Evolutionary conservation across 129 eudicot species (phyloP).

Genomic region (Flaveria ramosissima): DNA sequence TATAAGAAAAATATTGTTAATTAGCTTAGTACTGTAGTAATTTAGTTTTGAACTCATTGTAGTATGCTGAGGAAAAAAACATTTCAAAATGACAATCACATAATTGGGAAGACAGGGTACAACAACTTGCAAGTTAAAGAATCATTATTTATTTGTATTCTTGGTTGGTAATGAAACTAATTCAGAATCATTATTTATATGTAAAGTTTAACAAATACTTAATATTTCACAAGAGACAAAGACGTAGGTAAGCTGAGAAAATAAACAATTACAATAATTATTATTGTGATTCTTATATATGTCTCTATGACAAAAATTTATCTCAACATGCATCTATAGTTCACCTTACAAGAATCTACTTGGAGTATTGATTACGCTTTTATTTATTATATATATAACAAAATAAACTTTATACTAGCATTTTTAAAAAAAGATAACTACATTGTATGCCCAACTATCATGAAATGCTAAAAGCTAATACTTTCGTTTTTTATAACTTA

Average conservation of each 20-base stretch:
- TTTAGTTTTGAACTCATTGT: constrained; percentile 13
- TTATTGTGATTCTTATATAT: no score
- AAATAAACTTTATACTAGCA: no score
- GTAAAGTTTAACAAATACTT: background rate
- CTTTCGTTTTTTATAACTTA: no score
- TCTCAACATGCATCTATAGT: no score
- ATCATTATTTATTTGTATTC: background rate
- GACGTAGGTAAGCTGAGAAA: constrained; percentile 9
- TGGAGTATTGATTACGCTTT: no score
- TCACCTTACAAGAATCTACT: no score
- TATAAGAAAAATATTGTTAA: background rate
- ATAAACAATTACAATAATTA: no score
- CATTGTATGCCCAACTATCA: no score
- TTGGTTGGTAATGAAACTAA: constrained; percentile 18
- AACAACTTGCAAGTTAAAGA: constrained; percentile 16
- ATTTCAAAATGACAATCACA: constrained; percentile 8
- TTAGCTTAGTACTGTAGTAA: background rate
- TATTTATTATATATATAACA: no score
- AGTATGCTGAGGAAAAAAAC: constrained; percentile 12
- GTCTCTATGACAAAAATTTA: no score
- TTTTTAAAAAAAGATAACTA: no score
- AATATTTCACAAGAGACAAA: constrained; percentile 30
- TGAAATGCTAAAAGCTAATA: no score
- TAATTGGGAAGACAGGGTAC: constrained; percentile 29
- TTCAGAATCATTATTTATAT: constrained; percentile 13